These are phyloP conservation scores for Apiospora malaysiana DNA, from an alignment of 2,329 filamentous ascomycete genomes.

Conservation along the genomic window DNA sequence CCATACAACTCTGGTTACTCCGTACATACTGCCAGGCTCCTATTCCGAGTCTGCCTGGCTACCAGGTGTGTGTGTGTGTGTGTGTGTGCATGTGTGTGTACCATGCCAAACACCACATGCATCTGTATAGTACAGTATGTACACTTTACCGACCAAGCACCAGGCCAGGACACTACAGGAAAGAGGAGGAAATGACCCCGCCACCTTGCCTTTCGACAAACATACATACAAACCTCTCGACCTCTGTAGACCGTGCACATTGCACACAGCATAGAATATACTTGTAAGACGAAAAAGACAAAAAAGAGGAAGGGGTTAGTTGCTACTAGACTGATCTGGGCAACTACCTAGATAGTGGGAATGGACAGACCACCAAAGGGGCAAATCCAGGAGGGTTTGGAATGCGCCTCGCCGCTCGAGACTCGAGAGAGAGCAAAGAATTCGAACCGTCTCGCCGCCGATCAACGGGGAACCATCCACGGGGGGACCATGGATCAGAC, in stretches of 20 bases:
- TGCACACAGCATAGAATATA: background rate
- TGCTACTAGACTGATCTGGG: constrained; percentile 14
- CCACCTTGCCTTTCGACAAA: background rate
- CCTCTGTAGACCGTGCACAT: background rate
- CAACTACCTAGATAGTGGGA: background rate
- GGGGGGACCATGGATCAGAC: background rate
- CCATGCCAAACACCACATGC: background rate
- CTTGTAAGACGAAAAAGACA: too few relatives aligned
- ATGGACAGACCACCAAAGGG: constrained; percentile 9
- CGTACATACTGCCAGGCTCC: too few relatives aligned
- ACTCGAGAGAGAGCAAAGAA: background rate
- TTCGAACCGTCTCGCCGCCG: background rate
- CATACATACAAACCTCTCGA: too few relatives aligned
- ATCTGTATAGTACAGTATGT: background rate
- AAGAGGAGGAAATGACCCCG: background rate
- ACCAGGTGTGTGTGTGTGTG: too few relatives aligned
- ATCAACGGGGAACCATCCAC: background rate
- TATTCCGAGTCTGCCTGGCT: too few relatives aligned
- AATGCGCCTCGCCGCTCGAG: too few relatives aligned
- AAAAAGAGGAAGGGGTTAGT: background rate
- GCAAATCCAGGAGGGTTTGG: constrained; percentile 5
- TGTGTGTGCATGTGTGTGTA: too few relatives aligned
- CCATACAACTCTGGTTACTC: background rate
- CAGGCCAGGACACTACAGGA: background rate
- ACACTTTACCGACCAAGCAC: background rate